Percentiles rank a stretch among this genome's conserved stretches.
These are phyloP conservation scores for Amanita subjunquillea DNA, from an alignment of 768 basidiomycete species.

Conservation along the genomic window DNA sequence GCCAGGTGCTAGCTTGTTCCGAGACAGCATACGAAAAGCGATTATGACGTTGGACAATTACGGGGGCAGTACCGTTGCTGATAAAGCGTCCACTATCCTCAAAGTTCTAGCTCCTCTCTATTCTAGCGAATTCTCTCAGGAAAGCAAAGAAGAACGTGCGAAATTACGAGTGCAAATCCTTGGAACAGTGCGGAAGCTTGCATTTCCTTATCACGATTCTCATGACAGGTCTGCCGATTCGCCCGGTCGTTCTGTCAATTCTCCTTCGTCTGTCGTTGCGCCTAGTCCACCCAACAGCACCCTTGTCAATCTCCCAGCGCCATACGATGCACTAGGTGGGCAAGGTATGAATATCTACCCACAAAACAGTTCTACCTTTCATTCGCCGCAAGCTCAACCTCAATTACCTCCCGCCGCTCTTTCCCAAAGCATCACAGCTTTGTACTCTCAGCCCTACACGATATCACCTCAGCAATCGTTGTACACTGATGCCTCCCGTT, in stretches of 20 bases:
- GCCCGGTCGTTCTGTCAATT: conserved; percentile 37
- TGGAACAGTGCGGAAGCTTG: conserved; percentile 60
- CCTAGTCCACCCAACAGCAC: conserved; percentile 42
- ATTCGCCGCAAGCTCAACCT: conserved; percentile 19
- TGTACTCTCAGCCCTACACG: conserved; percentile 12
- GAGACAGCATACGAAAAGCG: conserved; percentile 64
- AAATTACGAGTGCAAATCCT: conserved; percentile 53
- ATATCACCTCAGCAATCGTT: conserved; percentile 18
- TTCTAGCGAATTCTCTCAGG: conserved; percentile 45
- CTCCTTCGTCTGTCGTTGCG: conserved; percentile 49
- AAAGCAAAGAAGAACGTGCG: conserved; percentile 40
- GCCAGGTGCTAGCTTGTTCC: conserved; percentile 67
- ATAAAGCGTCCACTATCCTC: conserved; percentile 66
- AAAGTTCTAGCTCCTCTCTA: conserved; percentile 68
- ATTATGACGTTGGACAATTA: conserved; percentile 56
- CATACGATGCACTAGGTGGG: conserved; percentile 21
- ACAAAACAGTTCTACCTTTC: conserved; percentile 2
- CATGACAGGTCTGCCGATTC: conserved; percentile 19
- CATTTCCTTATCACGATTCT: conserved; percentile 71
- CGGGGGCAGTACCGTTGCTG: conserved; percentile 55
- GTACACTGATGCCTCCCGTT: conserved; percentile 29
- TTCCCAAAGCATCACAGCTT: conserved; percentile 9
- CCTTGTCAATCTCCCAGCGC: conserved; percentile 23
- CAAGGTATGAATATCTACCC: conserved; percentile 2
- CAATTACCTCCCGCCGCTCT: conserved; percentile 14